Conservation (phyloP, 1,284 basidiomycete species). For the Peniophora sp. region DNA sequence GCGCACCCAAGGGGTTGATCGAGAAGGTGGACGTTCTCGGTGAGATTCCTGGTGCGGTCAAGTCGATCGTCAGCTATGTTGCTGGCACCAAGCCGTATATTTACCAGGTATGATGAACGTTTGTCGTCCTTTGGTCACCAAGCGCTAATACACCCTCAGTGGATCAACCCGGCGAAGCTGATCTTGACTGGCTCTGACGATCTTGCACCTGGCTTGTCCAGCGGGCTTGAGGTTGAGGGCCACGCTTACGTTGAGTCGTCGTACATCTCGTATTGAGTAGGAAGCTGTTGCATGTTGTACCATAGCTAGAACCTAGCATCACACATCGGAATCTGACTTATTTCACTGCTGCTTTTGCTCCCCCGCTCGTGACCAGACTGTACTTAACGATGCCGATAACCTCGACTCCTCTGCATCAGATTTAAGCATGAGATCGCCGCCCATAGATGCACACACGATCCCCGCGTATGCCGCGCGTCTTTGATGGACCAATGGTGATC, state of each 20-base stretch:
- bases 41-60: conserved; percentile 90
- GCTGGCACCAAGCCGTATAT: conserved; percentile 90
- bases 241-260: conserved; percentile 83
- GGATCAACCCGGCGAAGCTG: conserved; percentile 71
- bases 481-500: no score
- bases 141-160: conserved; percentile 48
- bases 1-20: conserved; percentile 68
- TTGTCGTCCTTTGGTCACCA: conserved; percentile 23
- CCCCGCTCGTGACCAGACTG: no score
- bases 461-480: no score
- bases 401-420: no score
- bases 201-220: conserved; percentile 34
- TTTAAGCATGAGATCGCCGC: no score
- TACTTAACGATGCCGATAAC: no score
- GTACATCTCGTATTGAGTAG: conserved; percentile 68
- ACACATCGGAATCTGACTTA: conserved; percentile 2
- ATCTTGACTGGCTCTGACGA: conserved; percentile 57
- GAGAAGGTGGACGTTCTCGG: conserved; percentile 97
- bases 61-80: conserved; percentile 85
- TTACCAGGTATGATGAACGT: conserved; percentile 61
- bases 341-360: not conserved
- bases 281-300: not conserved
- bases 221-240: conserved; percentile 58
- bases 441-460: no score
- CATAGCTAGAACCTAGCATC: not conserved